A percentile compares a stretch with the other conserved stretches of the same genome.
Evolutionary conservation across 2,329 filamentous ascomycete genomes (phyloP).

Genomic region (Dactylellina sp.): DNA sequence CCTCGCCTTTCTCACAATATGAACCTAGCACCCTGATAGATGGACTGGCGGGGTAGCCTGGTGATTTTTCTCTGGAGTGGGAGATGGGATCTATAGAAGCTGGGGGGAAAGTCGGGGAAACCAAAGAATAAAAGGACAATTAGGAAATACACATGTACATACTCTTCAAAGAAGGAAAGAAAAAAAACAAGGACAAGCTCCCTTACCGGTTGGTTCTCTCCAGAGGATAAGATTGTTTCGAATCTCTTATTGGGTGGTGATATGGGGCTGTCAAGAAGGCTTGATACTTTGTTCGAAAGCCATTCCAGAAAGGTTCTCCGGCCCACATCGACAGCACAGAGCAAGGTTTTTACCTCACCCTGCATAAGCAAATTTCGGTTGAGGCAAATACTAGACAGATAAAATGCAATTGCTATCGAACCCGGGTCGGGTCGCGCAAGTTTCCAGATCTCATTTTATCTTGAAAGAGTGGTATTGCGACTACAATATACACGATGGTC

Average conservation of each 20-base stretch:
- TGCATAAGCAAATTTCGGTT: conserved; percentile 57
- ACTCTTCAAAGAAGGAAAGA: background rate
- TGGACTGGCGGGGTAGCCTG: conserved; percentile 47
- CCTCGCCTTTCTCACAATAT: conserved; percentile 6
- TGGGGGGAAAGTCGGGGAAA: conserved; percentile 51
- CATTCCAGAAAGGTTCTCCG: conserved; percentile 56
- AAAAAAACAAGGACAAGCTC: conserved; percentile 1
- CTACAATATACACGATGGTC: background rate
- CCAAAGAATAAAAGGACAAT: conserved; percentile 23
- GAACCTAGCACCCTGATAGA: conserved; percentile 40
- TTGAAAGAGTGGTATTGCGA: conserved; percentile 32
- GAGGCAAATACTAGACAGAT: conserved; percentile 56
- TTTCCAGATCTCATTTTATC: conserved; percentile 26
- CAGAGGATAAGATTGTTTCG: conserved; percentile 33
- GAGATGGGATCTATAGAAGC: conserved; percentile 18
- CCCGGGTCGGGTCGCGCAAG: conserved; percentile 51
- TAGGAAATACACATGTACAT: background rate
- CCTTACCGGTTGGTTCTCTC: conserved; percentile 2
- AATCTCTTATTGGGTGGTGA: conserved; percentile 38
- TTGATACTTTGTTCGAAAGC: conserved; percentile 32
- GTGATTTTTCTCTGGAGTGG: conserved; percentile 11
- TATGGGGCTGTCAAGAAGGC: conserved; percentile 26
- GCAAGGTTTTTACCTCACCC: conserved; percentile 31
- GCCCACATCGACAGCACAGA: conserved; percentile 39
- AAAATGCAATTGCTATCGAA: conserved; percentile 51